Conservation (phyloP, 805 yeast genomes). For the Candida tallmaniae region DNA sequence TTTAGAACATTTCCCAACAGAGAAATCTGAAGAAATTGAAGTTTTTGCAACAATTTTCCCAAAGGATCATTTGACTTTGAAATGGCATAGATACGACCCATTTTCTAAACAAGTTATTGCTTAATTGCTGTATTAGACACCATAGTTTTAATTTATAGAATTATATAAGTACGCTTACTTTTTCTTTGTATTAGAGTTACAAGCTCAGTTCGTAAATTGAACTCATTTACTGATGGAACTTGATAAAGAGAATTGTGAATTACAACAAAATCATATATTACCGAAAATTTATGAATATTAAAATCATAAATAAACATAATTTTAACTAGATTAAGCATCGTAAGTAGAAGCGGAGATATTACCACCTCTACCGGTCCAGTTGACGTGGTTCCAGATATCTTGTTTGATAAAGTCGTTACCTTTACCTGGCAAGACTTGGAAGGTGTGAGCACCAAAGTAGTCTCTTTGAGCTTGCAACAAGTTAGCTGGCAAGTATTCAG, state of each 20-base stretch:
- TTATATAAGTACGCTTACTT: not conserved
- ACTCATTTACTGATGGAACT: not conserved
- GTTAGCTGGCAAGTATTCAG: constrained; percentile 94
- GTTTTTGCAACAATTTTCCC: constrained; percentile 99
- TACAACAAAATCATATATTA: no score
- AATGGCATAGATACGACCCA: constrained; percentile 67
- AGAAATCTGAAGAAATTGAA: constrained; percentile 82
- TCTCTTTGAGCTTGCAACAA: constrained; percentile 99
- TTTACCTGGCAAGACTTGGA: constrained; percentile 85
- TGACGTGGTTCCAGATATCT: constrained; percentile 83
- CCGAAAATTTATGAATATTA: no score
- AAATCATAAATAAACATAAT: no score
- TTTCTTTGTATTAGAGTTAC: no score
- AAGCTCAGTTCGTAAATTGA: no score
- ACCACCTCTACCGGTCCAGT: constrained; percentile 99
- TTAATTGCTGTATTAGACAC: not conserved
- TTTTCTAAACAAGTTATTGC: constrained; percentile 1
- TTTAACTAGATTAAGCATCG: constrained; percentile 77
- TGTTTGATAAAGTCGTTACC: constrained; percentile 75
- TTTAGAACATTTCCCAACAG: constrained; percentile 78
- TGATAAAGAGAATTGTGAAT: not conserved
- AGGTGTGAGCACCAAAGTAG: constrained; percentile 99
- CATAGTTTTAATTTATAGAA: not conserved
- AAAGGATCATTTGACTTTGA: constrained; percentile 82
- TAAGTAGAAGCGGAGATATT: constrained; percentile 93